phyloP scores from a whole-genome alignment of 108 stramenopile genomes.

The Cyclotella atomus region DNA sequence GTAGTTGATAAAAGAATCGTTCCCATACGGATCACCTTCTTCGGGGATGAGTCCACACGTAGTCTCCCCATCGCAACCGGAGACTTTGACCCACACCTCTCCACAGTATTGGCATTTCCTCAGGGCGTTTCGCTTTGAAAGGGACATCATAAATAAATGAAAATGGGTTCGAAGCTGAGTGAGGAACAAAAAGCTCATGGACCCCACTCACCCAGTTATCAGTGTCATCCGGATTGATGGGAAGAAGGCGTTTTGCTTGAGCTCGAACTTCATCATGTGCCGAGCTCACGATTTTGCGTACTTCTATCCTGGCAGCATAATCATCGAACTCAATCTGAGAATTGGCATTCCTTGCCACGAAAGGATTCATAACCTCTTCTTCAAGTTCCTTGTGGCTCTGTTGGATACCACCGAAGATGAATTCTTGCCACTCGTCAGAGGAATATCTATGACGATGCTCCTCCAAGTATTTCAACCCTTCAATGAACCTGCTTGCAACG shows the following conservation, averaged over 20 bases:
- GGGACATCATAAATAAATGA: no score
- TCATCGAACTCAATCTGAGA: constrained; percentile 24
- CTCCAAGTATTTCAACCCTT: constrained; percentile 20
- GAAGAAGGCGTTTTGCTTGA: constrained; percentile 24
- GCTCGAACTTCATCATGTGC: constrained; percentile 24
- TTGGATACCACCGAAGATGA: constrained; percentile 17
- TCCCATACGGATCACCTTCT: constrained; percentile 17
- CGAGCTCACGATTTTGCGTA: constrained; percentile 6
- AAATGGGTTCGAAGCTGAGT: not conserved
- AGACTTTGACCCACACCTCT: constrained; percentile 37
- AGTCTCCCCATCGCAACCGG: constrained; percentile 30
- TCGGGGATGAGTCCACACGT: constrained; percentile 30
- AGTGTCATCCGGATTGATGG: constrained; percentile 27
- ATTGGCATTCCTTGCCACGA: constrained; percentile 8
- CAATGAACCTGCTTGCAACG: constrained; percentile 4
- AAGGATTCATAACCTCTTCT: constrained; percentile 11
- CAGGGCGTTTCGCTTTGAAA: constrained; percentile 16
- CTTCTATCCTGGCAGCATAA: constrained; percentile 20
- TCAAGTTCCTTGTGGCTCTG: constrained; percentile 21
- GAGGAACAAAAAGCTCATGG: not conserved
- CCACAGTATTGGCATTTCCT: constrained; percentile 31
- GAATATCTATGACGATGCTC: not conserved
- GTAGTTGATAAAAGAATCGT: constrained; percentile 1
- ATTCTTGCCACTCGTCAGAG: constrained; percentile 18
- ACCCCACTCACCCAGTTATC: constrained; percentile 8